phyloP scores from a whole-genome alignment of 202 grass and related monocot genomes.

The Carex arenaria region DNA sequence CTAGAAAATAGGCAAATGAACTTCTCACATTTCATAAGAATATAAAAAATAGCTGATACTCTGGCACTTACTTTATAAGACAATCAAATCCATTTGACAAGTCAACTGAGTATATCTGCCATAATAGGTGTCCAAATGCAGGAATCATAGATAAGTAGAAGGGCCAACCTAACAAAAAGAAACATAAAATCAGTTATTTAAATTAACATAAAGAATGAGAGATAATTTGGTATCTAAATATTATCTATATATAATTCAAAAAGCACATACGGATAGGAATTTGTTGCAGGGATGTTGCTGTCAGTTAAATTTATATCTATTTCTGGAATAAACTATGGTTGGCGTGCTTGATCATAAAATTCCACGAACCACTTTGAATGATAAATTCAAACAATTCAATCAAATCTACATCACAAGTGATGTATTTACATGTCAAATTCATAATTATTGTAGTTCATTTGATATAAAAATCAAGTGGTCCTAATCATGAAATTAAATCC shows the following conservation, averaged over 20 bases:
- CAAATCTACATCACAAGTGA: too few relatives aligned
- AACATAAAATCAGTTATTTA: background rate
- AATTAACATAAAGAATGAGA: background rate
- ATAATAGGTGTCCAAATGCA: conserved; percentile 34
- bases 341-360: too few relatives aligned
- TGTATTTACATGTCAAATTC: too few relatives aligned
- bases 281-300: background rate
- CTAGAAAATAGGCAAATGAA: too few relatives aligned
- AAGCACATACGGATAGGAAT: background rate
- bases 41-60: background rate
- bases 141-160: conserved; percentile 31
- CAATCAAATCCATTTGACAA: conserved; percentile 34
- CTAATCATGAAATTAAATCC: too few relatives aligned
- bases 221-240: background rate
- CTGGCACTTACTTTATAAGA: conserved; percentile 32
- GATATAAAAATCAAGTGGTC: too few relatives aligned
- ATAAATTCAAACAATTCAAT: too few relatives aligned
- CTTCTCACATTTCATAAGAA: background rate
- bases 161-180: conserved; percentile 32
- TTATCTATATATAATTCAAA: background rate
- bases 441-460: too few relatives aligned
- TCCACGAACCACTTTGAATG: too few relatives aligned
- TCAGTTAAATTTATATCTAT: background rate
- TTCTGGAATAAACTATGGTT: too few relatives aligned
- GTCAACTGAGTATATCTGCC: conserved; percentile 43